A percentile compares a stretch with the other conserved stretches of the same genome.
phyloP scores from a whole-genome alignment of 2,329 filamentous ascomycete genomes.

The Botrytis hyacinthi region DNA sequence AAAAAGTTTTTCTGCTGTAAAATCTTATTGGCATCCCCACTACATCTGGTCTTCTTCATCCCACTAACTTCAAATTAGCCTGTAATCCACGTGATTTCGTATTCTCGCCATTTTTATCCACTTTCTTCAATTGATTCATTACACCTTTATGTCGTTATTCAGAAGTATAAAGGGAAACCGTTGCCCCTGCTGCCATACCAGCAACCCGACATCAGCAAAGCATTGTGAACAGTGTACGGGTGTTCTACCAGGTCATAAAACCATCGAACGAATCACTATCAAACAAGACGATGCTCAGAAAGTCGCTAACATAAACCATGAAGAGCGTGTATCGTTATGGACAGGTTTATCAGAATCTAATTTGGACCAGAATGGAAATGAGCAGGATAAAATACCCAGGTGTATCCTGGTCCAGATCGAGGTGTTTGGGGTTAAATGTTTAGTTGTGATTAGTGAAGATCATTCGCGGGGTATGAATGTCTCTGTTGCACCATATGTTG shows the following conservation, averaged over 20 bases:
- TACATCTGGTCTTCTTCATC: background rate
- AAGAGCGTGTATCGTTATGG: background rate
- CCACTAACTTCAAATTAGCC: background rate
- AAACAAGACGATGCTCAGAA: rapidly evolving
- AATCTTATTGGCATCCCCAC: background rate
- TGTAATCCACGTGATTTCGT: background rate
- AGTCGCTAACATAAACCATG: background rate
- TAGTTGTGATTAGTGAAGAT: background rate
- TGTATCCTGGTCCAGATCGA: background rate
- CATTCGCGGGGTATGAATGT: background rate
- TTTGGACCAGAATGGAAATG: background rate
- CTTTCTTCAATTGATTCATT: background rate
- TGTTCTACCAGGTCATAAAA: background rate
- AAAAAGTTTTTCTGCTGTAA: background rate
- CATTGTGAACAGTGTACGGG: background rate
- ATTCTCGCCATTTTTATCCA: background rate
- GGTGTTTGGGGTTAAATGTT: background rate
- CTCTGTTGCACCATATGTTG: background rate
- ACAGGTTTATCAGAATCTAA: background rate
- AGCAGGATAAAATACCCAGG: background rate
- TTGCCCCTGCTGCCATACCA: background rate
- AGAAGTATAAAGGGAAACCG: background rate
- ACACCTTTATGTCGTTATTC: background rate
- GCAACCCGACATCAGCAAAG: background rate
- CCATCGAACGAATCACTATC: background rate